Evolutionary conservation across 2,329 filamentous ascomycete genomes (phyloP).

Genomic region (Penicillium hesseltinei): DNA sequence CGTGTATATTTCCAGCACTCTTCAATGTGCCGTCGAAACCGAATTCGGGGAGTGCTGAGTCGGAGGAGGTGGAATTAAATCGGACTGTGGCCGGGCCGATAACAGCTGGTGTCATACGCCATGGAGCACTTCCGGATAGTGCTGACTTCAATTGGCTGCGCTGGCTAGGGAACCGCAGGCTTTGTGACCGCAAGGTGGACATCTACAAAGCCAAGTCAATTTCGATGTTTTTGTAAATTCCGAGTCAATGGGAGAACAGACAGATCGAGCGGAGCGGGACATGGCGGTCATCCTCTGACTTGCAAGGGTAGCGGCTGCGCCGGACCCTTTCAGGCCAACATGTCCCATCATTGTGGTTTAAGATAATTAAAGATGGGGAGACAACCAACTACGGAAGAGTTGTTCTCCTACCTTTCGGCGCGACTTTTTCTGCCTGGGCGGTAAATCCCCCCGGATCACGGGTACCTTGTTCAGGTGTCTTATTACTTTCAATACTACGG

Average conservation of each 20-base stretch:
- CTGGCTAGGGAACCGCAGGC: slow-evolving; percentile 21
- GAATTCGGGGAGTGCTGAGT: slow-evolving; percentile 16
- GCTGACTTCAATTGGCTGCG: slow-evolving; percentile 22
- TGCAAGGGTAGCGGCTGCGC: slow-evolving; percentile 42
- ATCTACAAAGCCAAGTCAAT: slow-evolving; percentile 29
- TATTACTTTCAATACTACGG: too few relatives aligned
- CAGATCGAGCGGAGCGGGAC: slow-evolving; percentile 36
- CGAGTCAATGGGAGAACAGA: slow-evolving; percentile 24
- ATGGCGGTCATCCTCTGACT: slow-evolving; percentile 30
- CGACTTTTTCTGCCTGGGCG: slow-evolving; percentile 38
- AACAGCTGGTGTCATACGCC: slow-evolving; percentile 24
- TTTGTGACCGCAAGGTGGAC: slow-evolving; percentile 34
- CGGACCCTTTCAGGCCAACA: slow-evolving; percentile 52
- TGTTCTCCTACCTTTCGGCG: slow-evolving; percentile 31
- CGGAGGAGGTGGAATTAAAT: slow-evolving; percentile 40
- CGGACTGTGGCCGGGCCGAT: slow-evolving; percentile 30
- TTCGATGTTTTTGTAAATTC: slow-evolving; percentile 12
- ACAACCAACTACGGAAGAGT: slow-evolving; percentile 11
- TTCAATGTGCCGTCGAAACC: slow-evolving; percentile 10
- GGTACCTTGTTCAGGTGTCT: not conserved
- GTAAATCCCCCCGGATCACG: slow-evolving; percentile 17
- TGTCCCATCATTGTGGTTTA: slow-evolving; percentile 53
- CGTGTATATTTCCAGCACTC: slow-evolving; percentile 29
- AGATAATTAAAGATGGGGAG: slow-evolving; percentile 12
- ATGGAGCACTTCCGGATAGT: slow-evolving; percentile 22